phyloP scores from a whole-genome alignment of 1,284 basidiomycete species.

The Fistulinella cinereoalba region DNA sequence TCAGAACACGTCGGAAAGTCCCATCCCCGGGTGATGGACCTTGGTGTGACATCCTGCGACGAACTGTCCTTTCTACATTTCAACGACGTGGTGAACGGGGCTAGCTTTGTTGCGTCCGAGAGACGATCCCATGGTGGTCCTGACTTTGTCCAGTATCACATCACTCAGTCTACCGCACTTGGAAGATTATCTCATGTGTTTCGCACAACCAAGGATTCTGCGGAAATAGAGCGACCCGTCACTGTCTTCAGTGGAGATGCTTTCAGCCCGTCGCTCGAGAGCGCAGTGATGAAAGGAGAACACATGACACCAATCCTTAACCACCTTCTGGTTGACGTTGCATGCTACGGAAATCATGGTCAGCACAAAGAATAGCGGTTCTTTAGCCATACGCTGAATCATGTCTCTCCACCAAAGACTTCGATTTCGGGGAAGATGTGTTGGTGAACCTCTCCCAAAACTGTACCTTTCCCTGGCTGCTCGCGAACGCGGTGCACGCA shows the following conservation, averaged over 20 bases:
- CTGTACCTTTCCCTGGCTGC: slow-evolving; percentile 10
- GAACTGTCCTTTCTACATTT: slow-evolving; percentile 8
- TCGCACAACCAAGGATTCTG: slow-evolving; percentile 1
- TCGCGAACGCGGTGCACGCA: slow-evolving; percentile 9
- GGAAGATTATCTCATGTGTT: slow-evolving; percentile 5
- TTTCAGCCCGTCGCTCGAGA: slow-evolving; percentile 20
- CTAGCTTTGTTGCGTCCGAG: neutral
- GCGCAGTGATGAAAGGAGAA: slow-evolving; percentile 18
- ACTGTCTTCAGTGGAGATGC: slow-evolving; percentile 16
- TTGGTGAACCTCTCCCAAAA: slow-evolving; percentile 6
- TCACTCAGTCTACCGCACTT: slow-evolving; percentile 4
- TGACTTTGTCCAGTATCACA: slow-evolving; percentile 5
- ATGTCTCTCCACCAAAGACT: neutral
- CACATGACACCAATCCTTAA: slow-evolving; percentile 10
- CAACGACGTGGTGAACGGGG: slow-evolving; percentile 14
- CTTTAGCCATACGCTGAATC: neutral
- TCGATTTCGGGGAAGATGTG: slow-evolving; percentile 6
- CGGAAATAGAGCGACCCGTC: slow-evolving; percentile 1
- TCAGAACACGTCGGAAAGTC: neutral
- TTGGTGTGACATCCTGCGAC: slow-evolving; percentile 2
- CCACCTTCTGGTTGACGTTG: slow-evolving; percentile 14
- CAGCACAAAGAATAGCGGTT: too few species aligned
- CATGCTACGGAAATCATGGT: slow-evolving; percentile 12
- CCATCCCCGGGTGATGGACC: neutral
- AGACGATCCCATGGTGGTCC: neutral